A percentile compares a stretch with the other conserved stretches of the same genome.
Conservation (phyloP, 139 green algal genomes). For the Mesostigma viride region DNA sequence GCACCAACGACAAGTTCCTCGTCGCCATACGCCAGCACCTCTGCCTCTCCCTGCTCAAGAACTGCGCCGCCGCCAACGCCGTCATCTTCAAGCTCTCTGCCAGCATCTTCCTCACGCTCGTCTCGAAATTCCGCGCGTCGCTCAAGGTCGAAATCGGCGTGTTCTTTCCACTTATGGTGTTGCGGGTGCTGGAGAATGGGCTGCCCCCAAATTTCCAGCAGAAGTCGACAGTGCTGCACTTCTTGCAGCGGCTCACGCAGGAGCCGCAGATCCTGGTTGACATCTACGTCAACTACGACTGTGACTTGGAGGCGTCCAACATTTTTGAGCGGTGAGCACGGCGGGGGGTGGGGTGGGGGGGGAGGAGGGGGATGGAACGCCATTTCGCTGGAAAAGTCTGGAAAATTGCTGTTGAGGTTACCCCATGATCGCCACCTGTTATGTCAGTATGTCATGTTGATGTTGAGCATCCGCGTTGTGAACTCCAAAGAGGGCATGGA, state of each 20-base stretch:
- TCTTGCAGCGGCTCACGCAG: conserved; percentile 52
- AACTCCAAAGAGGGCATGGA: too few species aligned
- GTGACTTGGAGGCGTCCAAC: conserved; percentile 75
- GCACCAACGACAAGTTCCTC: conserved; percentile 61
- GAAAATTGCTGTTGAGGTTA: too few species aligned
- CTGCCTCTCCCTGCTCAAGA: conserved; percentile 89
- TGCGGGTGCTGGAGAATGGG: conserved; percentile 65
- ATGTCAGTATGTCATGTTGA: too few species aligned
- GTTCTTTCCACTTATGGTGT: conserved; percentile 95
- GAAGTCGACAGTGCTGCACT: conserved; percentile 46
- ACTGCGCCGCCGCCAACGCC: conserved; percentile 53
- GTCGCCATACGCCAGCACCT: conserved; percentile 86
- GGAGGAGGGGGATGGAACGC: too few species aligned
- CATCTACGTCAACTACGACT: conserved; percentile 96
- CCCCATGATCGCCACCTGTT: too few species aligned
- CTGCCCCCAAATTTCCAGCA: conserved; percentile 28
- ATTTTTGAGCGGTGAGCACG: conserved; percentile 73
- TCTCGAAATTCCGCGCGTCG: conserved; percentile 60
- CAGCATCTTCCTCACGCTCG: conserved; percentile 85
- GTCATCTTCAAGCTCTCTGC: conserved; percentile 45
- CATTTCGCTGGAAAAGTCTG: too few species aligned
- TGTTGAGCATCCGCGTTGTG: too few species aligned
- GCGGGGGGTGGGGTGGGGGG: too few species aligned
- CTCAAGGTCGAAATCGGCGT: conserved; percentile 85
- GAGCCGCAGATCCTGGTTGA: conserved; percentile 88